phyloP scores from a whole-genome alignment of 495 filamentous ascomycete species.

The Trichocladium antarcticum region DNA sequence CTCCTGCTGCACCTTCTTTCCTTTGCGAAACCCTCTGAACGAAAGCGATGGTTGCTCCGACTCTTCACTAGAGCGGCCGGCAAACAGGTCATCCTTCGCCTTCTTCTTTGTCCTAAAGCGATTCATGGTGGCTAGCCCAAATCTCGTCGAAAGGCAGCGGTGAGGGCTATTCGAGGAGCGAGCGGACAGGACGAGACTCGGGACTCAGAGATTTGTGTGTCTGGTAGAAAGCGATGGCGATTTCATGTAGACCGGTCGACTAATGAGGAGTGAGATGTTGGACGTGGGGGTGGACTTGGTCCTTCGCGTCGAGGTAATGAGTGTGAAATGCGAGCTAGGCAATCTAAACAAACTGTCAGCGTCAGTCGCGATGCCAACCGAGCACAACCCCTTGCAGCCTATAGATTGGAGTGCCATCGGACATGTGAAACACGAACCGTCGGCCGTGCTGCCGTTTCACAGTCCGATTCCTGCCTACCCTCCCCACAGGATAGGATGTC shows the following conservation, averaged over 20 bases:
- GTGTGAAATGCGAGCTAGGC: not conserved
- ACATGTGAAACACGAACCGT: conserved; percentile 5
- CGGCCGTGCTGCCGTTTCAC: conserved; percentile 7
- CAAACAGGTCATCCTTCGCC: conserved; percentile 47
- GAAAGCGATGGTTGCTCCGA: conserved; percentile 36
- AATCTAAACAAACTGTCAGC: not conserved
- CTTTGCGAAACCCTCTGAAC: conserved; percentile 38
- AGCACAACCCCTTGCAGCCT: not conserved
- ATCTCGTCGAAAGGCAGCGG: not conserved
- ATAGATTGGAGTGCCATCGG: not conserved
- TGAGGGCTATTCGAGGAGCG: not conserved
- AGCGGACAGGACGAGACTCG: too few species aligned
- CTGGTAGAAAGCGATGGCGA: not conserved
- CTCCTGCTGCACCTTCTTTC: conserved; percentile 46
- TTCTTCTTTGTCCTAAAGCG: conserved; percentile 62
- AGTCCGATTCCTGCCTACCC: not conserved
- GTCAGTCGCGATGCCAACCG: not conserved
- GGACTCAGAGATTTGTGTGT: not conserved
- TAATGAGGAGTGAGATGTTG: not conserved
- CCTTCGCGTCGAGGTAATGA: not conserved
- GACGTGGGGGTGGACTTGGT: not conserved
- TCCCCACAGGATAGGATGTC: not conserved
- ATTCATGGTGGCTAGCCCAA: conserved; percentile 46
- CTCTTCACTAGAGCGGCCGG: conserved; percentile 39
- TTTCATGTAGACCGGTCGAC: not conserved